phyloP scores from a whole-genome alignment of 768 basidiomycete genomes.

The Melanogaster broomeanus region DNA sequence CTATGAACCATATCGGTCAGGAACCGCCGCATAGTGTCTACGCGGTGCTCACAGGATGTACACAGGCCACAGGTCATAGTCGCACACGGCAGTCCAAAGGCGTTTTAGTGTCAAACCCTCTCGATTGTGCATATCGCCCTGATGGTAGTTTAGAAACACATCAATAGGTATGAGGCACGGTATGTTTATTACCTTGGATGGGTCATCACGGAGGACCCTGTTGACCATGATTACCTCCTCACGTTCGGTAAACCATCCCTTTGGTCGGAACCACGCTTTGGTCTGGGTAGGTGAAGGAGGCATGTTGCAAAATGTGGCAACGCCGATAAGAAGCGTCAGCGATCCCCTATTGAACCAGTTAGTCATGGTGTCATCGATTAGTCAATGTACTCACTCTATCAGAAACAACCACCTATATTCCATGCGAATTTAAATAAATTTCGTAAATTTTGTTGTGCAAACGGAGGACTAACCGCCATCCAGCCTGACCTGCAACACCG shows the following conservation, averaged over 20 bases:
- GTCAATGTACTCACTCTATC: conserved; percentile 39
- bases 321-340: conserved; percentile 50
- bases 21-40: background rate
- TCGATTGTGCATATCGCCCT: conserved; percentile 62
- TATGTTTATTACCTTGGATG: conserved; percentile 45
- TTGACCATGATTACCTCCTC: conserved; percentile 61
- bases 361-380: no score
- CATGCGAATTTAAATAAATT: background rate
- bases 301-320: conserved; percentile 56
- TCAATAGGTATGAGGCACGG: background rate
- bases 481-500: conserved; percentile 51
- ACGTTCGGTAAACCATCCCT: conserved; percentile 61
- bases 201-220: conserved; percentile 58
- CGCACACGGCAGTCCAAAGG: conserved; percentile 52
- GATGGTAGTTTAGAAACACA: conserved; percentile 33
- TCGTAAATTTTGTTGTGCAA: background rate
- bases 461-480: conserved; percentile 44
- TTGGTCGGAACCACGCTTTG: conserved; percentile 53
- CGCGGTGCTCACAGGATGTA: conserved; percentile 41
- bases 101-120: conserved; percentile 52
- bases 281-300: conserved; percentile 61
- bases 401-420: conserved; percentile 55
- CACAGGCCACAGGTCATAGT: conserved; percentile 68
- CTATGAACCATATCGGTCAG: conserved; percentile 24
- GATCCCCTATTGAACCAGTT: conserved; percentile 25